Conservation (phyloP, 129 eudicot species). For the Sambucus nigra region DNA sequence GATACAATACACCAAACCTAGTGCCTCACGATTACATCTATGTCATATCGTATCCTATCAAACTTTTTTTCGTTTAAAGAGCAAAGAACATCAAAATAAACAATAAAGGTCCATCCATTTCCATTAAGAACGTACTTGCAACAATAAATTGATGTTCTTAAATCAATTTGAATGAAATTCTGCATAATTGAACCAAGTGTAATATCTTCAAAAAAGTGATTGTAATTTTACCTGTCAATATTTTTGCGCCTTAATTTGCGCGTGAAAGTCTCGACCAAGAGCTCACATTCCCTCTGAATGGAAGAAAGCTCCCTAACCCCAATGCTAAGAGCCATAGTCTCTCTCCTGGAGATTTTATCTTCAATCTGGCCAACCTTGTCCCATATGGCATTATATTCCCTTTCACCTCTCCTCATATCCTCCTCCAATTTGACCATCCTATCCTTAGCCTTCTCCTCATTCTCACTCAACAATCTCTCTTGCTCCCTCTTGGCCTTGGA, state of each 20-base stretch:
- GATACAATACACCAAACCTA: too few relatives aligned
- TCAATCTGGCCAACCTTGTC: slow-evolving; percentile 54
- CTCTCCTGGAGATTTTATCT: slow-evolving; percentile 43
- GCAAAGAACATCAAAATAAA: too few relatives aligned
- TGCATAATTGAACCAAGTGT: too few relatives aligned
- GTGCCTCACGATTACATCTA: too few relatives aligned
- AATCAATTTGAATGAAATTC: too few relatives aligned
- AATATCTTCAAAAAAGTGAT: neutral
- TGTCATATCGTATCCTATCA: too few relatives aligned
- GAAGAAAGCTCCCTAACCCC: slow-evolving; percentile 64
- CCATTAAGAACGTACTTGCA: too few relatives aligned
- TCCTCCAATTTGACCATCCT: slow-evolving; percentile 33
- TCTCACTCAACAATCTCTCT: slow-evolving; percentile 25
- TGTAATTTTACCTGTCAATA: slow-evolving; percentile 28
- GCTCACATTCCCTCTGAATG: slow-evolving; percentile 59
- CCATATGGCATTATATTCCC: slow-evolving; percentile 37
- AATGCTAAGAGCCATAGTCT: slow-evolving; percentile 46
- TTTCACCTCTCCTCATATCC: slow-evolving; percentile 25
- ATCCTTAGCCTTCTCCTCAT: slow-evolving; percentile 17
- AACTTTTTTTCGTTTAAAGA: too few relatives aligned
- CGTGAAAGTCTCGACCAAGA: slow-evolving; percentile 46
- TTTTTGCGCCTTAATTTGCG: slow-evolving; percentile 31
- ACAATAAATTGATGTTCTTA: too few relatives aligned
- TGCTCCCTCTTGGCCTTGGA: slow-evolving; percentile 24
- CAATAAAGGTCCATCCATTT: too few relatives aligned